Percentiles rank a stretch among this genome's conserved stretches.
Evolutionary conservation across 2,329 filamentous ascomycete species (phyloP).

Genomic region (Apiospora marii): DNA sequence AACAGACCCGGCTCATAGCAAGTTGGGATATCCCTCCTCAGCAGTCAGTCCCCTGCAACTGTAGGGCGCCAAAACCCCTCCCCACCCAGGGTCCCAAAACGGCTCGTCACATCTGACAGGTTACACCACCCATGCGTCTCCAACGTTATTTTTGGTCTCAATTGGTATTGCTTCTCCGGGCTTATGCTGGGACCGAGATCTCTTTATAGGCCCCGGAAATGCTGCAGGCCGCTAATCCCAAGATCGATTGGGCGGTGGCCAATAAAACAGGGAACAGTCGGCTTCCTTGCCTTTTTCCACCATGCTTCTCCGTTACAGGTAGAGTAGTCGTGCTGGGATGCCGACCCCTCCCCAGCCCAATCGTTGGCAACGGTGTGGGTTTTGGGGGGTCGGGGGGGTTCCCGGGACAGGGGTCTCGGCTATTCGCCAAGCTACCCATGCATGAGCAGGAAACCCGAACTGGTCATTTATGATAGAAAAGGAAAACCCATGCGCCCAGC

Average conservation of each 20-base stretch:
- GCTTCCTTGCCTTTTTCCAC: not conserved
- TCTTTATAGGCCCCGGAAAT: not conserved
- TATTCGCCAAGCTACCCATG: not conserved
- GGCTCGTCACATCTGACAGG: slow-evolving; percentile 2
- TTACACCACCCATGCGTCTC: not conserved
- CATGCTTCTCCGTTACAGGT: slow-evolving; percentile 2
- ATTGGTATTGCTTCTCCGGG: not conserved
- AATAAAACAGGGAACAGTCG: not conserved
- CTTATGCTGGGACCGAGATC: not conserved
- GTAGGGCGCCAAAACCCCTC: not conserved
- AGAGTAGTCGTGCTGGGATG: not conserved
- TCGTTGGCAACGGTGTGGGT: not conserved
- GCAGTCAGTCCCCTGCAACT: not conserved
- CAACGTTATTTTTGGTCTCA: not conserved
- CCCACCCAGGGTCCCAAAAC: not conserved
- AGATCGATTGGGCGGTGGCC: not conserved
- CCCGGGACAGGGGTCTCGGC: not conserved
- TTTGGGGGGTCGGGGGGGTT: not conserved
- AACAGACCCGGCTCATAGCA: not conserved
- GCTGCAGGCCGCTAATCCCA: not conserved
- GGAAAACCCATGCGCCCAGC: not conserved
- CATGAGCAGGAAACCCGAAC: not conserved
- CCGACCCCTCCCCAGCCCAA: not conserved
- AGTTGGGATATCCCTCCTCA: not conserved
- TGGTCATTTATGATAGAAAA: not conserved